Conservation (phyloP, 2,329 filamentous ascomycete genomes). For the Ceratocystis colombiana region DNA sequence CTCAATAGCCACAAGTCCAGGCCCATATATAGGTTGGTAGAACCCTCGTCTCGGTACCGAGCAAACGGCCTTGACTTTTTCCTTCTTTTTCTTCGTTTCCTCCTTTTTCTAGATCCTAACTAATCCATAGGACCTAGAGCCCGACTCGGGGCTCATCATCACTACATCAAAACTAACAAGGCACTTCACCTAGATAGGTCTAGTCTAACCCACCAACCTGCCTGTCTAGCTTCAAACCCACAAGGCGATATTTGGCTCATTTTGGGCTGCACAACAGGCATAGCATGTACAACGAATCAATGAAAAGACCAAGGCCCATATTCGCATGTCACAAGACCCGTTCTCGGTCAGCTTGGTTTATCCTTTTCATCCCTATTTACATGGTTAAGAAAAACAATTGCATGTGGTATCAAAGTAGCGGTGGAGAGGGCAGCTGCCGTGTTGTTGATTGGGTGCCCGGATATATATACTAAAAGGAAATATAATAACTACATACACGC, state of each 20-base stretch:
- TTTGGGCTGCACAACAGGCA: not conserved
- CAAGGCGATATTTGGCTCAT: not conserved
- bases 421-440: not conserved
- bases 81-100: too few species aligned
- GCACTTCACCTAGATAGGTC: not conserved
- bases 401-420: not conserved
- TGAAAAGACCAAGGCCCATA: not conserved
- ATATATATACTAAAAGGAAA: not conserved
- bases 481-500: not conserved
- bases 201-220: not conserved
- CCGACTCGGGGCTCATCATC: too few species aligned
- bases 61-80: too few species aligned
- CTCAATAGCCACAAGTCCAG: too few species aligned
- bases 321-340: conserved; percentile 9
- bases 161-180: too few species aligned
- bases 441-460: not conserved
- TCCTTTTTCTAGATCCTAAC: too few species aligned
- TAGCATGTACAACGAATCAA: not conserved
- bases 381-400: not conserved
- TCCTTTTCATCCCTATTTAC: not conserved
- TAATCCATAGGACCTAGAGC: too few species aligned
- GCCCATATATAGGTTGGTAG: too few species aligned
- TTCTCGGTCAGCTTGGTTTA: not conserved
- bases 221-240: not conserved
- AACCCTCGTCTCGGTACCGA: too few species aligned